Evolutionary conservation across 2,329 filamentous ascomycete genomes (phyloP).

Genomic region (Hypoxylon rubiginosum): DNA sequence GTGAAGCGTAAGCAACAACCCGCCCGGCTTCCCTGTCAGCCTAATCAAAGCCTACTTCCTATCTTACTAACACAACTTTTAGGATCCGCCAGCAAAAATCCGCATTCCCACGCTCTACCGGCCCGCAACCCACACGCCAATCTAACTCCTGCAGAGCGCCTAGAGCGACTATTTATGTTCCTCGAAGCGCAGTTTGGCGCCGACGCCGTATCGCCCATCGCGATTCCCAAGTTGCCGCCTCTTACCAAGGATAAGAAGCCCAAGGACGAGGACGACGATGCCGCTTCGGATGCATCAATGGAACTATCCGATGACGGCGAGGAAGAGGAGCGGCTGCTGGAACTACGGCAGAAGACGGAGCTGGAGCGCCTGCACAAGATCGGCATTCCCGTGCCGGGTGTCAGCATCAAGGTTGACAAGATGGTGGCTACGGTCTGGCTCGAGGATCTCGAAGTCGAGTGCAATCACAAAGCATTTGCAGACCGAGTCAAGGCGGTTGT

Average conservation of each 20-base stretch:
- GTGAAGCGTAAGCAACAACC: conserved; percentile 78
- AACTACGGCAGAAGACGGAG: conserved; percentile 73
- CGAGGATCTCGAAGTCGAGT: conserved; percentile 92
- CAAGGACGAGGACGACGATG: conserved; percentile 51
- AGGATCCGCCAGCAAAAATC: conserved; percentile 72
- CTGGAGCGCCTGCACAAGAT: conserved; percentile 83
- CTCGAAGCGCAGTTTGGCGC: conserved; percentile 95
- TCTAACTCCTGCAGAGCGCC: conserved; percentile 78
- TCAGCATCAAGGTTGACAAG: conserved; percentile 89
- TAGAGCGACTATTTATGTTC: conserved; percentile 92
- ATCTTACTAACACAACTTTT: conserved; percentile 55
- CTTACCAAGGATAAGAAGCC: conserved; percentile 53
- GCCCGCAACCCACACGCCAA: conserved; percentile 80
- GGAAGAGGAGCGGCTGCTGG: conserved; percentile 60
- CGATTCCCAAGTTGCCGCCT: conserved; percentile 68
- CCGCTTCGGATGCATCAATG: conserved; percentile 55
- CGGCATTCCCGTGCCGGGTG: conserved; percentile 90
- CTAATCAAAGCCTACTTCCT: conserved; percentile 22
- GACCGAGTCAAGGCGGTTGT: conserved; percentile 91
- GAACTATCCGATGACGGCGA: conserved; percentile 55
- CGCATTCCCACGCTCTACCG: conserved; percentile 65
- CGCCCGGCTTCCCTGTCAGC: conserved; percentile 13
- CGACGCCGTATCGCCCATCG: conserved; percentile 84
- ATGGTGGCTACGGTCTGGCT: conserved; percentile 91
- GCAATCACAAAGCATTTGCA: conserved; percentile 79